Evolutionary conservation across 1,284 basidiomycete species (phyloP).

Genomic region (Ganoderma lucidum): DNA sequence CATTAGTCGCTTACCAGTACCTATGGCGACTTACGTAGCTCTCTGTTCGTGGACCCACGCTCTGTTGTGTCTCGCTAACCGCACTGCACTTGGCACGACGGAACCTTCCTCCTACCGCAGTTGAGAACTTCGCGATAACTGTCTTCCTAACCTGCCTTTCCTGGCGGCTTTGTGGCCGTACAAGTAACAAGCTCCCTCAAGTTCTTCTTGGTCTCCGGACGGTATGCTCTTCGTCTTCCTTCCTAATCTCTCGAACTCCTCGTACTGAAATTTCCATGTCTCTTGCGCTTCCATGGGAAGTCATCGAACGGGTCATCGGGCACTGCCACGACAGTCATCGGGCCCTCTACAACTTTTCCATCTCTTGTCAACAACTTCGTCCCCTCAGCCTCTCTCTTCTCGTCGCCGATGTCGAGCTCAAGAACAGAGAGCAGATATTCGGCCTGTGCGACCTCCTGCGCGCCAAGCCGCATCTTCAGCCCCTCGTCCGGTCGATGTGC

Average conservation of each 20-base stretch:
- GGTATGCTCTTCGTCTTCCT: background rate
- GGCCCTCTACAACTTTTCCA: background rate
- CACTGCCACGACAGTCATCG: background rate
- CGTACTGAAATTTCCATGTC: background rate
- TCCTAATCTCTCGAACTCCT: background rate
- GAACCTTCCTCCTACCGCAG: conserved; percentile 1
- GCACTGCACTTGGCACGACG: background rate
- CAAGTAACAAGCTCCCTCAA: background rate
- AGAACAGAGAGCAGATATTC: background rate
- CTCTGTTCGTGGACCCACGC: background rate
- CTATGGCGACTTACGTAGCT: background rate
- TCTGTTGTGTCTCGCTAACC: background rate
- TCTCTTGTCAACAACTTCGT: background rate
- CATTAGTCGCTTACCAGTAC: background rate
- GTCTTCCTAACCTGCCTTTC: background rate
- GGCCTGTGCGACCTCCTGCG: background rate
- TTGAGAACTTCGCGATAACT: background rate
- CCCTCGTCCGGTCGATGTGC: background rate
- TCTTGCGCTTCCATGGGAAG: background rate
- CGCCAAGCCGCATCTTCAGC: background rate
- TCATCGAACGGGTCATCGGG: background rate
- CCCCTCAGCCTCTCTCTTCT: background rate
- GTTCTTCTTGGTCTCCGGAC: background rate
- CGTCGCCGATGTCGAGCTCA: background rate
- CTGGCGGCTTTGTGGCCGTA: background rate